Evolutionary conservation across 768 basidiomycete genomes (phyloP).

Genomic region (Kwoniella europaea): DNA sequence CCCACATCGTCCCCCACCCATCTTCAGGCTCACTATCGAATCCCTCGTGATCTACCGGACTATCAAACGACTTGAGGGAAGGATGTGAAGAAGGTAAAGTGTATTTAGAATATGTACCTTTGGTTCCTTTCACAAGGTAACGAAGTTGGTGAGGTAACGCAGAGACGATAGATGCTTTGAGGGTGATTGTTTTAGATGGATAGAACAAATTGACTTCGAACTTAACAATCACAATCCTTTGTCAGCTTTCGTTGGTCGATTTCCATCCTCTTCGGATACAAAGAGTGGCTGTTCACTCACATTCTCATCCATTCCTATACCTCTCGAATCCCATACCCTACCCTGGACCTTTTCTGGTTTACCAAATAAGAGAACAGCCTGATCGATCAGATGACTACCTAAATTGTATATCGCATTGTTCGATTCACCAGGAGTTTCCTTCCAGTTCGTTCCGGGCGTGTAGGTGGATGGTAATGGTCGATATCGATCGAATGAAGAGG

Average conservation of each 20-base stretch:
- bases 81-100: constrained; percentile 21
- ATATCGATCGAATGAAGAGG: constrained; percentile 63
- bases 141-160: constrained; percentile 71
- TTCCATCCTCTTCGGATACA: too few relatives aligned
- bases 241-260: too few relatives aligned
- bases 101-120: constrained; percentile 74
- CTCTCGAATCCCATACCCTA: constrained; percentile 34
- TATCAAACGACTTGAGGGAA: constrained; percentile 46
- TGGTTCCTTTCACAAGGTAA: constrained; percentile 72
- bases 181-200: constrained; percentile 67
- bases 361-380: constrained; percentile 76
- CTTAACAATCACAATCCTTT: constrained; percentile 14
- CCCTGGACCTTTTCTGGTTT: constrained; percentile 68
- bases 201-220: constrained; percentile 54
- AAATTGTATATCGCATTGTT: constrained; percentile 76
- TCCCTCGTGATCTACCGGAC: constrained; percentile 78
- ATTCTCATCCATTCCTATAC: constrained; percentile 58
- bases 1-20: constrained; percentile 62
- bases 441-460: constrained; percentile 63
- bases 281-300: constrained; percentile 36
- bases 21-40: constrained; percentile 57
- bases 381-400: constrained; percentile 80
- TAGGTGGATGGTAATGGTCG: constrained; percentile 60
- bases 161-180: constrained; percentile 73
- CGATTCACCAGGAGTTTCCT: constrained; percentile 69